A percentile compares a stretch with the other conserved stretches of the same genome.
These are phyloP conservation scores for Cladosporium sphaerospermum DNA, from an alignment of 2,329 filamentous ascomycete species.

Conservation along the genomic window DNA sequence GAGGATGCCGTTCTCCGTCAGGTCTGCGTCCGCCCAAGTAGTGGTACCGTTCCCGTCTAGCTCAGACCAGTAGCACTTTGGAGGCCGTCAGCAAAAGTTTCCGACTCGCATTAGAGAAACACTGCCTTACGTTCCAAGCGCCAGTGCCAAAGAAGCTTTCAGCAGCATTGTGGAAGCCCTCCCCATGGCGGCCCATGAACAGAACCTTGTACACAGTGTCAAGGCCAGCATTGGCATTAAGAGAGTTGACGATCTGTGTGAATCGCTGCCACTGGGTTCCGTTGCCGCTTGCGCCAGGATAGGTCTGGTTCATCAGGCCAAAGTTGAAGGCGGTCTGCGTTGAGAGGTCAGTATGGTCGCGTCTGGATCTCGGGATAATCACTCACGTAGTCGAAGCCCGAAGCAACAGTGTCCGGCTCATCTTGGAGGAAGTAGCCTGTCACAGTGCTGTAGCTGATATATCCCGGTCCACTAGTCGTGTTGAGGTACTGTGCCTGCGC, in stretches of 20 bases:
- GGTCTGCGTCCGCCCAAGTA: constrained; percentile 58
- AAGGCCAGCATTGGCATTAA: constrained; percentile 47
- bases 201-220: constrained; percentile 61
- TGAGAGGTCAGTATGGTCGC: background rate
- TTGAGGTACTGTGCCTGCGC: constrained; percentile 13
- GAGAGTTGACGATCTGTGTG: constrained; percentile 48
- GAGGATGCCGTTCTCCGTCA: constrained; percentile 51
- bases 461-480: constrained; percentile 18
- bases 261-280: constrained; percentile 63
- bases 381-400: constrained; percentile 58
- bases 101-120: constrained; percentile 8
- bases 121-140: constrained; percentile 56
- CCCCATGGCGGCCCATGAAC: constrained; percentile 64
- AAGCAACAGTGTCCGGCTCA: constrained; percentile 48
- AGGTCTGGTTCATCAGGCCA: constrained; percentile 58
- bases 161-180: constrained; percentile 60
- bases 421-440: constrained; percentile 61
- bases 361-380: background rate
- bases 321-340: constrained; percentile 54
- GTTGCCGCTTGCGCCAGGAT: constrained; percentile 46
- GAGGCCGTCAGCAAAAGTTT: too few relatives aligned
- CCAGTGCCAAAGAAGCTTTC: constrained; percentile 61
- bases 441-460: constrained; percentile 56
- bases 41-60: constrained; percentile 57
- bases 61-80: constrained; percentile 55